Evolutionary conservation across 768 basidiomycete species (phyloP), one percentile per base, ranked within the genome.

Genomic region (Xerocomus spinulosus): DNA sequence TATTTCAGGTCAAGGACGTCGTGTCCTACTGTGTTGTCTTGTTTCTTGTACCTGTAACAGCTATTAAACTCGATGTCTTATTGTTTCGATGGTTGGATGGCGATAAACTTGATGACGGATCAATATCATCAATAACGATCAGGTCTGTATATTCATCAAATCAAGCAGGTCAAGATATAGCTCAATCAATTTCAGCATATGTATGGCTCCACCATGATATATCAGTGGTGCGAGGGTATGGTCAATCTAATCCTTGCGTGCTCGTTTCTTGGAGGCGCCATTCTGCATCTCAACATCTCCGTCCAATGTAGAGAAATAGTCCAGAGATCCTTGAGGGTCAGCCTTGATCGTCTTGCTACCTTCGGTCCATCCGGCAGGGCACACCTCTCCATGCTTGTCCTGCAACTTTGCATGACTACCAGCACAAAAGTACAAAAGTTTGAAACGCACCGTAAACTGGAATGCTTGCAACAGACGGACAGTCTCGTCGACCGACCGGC

Each of bases 401-500:
- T 62, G 43, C 14, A 18, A 4, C 23, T 5, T 24, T 3, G 4
- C 1, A 21, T 60, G 2, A 50, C 4, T 5, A 33, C 8, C 9
- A 5, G 8, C 2, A 14, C 12, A 15, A n/a, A 44, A 9, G 2
- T 9, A 39, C 23, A 43, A 40, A 44, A 25, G 13, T 5, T 36
- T 25, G 21, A 28, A 5, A 72, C 82, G 34, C 61, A 89, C 87
- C 12, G 81, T 82, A 68, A 87, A 92, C 62, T 94, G 92, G 85
- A 95, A 93, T 18, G 93, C 93, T 69, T 94, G 83, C 70, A 96
- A 73, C 41, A 96, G 81, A 50, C 93, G 86, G 44, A 93, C 57
- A 2, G 92, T 93, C 73, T 96, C 93, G 30, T 92, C 92, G 45
- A 95, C 92, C 3, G 90, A 92, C 44, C 93, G 87, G n/a, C 93